Conservation (phyloP, 1,284 basidiomycete species). For the Papiliotrema terrestris region DNA sequence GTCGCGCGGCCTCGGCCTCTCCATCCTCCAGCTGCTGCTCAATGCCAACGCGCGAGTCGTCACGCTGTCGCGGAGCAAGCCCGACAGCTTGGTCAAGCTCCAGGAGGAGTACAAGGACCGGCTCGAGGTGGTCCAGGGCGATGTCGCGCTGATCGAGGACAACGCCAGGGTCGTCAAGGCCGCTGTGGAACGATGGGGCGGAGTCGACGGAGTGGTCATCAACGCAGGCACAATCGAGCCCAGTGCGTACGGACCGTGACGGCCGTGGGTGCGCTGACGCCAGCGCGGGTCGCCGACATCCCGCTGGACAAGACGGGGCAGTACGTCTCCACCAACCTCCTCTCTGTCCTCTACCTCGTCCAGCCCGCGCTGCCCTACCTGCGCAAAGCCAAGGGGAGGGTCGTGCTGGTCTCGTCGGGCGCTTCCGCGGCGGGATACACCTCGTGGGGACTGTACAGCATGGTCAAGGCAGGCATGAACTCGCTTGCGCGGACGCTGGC, state of each 20-base stretch:
- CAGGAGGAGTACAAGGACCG: conserved; percentile 30
- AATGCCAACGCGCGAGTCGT: conserved; percentile 49
- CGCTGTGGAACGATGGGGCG: conserved; percentile 49
- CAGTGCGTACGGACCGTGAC: conserved; percentile 19
- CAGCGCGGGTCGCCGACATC: conserved; percentile 1
- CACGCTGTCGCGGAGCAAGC: conserved; percentile 51
- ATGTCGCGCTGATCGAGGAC: conserved; percentile 47
- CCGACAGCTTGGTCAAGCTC: conserved; percentile 47
- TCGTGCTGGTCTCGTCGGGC: conserved; percentile 55
- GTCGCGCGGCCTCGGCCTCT: conserved; percentile 53
- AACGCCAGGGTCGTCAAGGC: conserved; percentile 37
- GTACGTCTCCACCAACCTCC: conserved; percentile 52
- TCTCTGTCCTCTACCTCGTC: conserved; percentile 52
- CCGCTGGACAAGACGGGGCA: neutral
- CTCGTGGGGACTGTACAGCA: conserved; percentile 54
- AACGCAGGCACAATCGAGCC: conserved; percentile 54
- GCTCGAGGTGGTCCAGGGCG: conserved; percentile 44
- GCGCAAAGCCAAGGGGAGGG: conserved; percentile 42
- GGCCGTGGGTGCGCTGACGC: neutral
- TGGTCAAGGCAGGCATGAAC: conserved; percentile 54
- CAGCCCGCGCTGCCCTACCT: conserved; percentile 52
- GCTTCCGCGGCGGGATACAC: conserved; percentile 51
- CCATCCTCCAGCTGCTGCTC: conserved; percentile 49
- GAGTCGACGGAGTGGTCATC: conserved; percentile 52
- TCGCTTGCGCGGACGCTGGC: conserved; percentile 52